Evolutionary conservation across 352 stramenopile genomes (phyloP), one percentile per base, ranked within the genome.

Genomic region (Globisporangium takayamanum): DNA sequence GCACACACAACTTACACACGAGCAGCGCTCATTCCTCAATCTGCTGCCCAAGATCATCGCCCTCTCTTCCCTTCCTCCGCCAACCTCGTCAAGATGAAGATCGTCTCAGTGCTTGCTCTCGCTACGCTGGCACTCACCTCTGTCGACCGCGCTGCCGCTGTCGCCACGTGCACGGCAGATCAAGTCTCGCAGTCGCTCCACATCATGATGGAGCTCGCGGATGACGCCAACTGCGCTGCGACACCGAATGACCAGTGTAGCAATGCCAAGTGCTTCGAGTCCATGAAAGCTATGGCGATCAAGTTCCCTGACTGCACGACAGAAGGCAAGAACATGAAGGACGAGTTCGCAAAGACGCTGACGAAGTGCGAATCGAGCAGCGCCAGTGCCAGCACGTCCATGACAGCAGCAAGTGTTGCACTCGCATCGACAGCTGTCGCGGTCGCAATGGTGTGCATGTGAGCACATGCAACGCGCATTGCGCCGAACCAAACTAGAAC

Each of bases 291-390:
- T 3, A 16, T 53, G 5, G 11, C 8, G 22, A 0, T 25, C 1
- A 16, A 15, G 48, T 28, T 53, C n/a, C 48, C 48, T 22, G 48
- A 53, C 48, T 53, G 48, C 48, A 53, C 48, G 25, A 3, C 4
- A 0, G 14, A 53, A 12, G 48, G 48, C 12, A 53, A 53, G 48
- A 53, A 36, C 47, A 0, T 7, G 22, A 52, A 37, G 47, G 11
- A 22, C 48, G 48, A 39, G 48, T 39, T 25, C 48, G 25, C 25
- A 2, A 6, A 14, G 12, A 1, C 0, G 12, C 12, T 53, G 20
- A 39, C 33, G 25, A 36, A 53, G 25, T 53, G 48, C 26, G 25
- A 2, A 5, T 11, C 26, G 6, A 5, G 7, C 48, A 26, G n/a
- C 11, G 2, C 48, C 48, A 26, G n/a, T 3, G 2, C 48, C 0